Base-by-base conservation (phyloP, 352 stramenopile species). In the Halophytophthora batemanensis region DNA sequence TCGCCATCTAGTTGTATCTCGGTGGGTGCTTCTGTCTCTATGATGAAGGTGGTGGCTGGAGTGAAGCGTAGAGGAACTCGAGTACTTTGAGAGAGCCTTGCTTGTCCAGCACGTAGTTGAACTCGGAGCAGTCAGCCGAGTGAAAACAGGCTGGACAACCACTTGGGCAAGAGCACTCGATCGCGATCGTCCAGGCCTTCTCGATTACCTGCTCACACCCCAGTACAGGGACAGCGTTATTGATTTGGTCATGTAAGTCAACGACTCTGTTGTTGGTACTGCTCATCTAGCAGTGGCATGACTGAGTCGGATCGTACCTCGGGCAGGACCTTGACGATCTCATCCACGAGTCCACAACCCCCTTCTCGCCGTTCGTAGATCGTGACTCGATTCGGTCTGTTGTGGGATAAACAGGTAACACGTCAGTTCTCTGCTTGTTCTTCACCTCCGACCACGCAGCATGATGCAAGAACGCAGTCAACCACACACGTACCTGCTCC, bases 111-210 rank as follows among this genome's bases (percentile, higher is more conserved):
- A 93, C 81, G 17, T 66, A 59, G 64, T 98, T 98, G 70, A 88
- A 96, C 59, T 95, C 90, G 19, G 74, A 85, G 60, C 92, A 98
- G 50, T 71, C 61, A 21, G 74, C 45, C 19, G 84, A 86, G 41
- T 96, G 87, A 46, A 97, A 84, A 64, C 92, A 98, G 6, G 65
- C 74, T 13, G 90, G 87, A 52, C 92, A 98, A 10, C 92, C 91
- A 38, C 74, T 59, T 0, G 51, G 47, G 47, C 92, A 98, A 12
- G 35, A 43, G 34, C 92, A 98, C 45, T 86, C 80, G 18, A 57
- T 64, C 22, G 90, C 60, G 53, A 97, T 82, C n/a, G 56, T 56
- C 61, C 69, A 84, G 7, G 76, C 71, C 37, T 82, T 83, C 4
- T 64, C 45, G 15, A 91, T 59, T 6, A 90, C 48, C 67, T 79